Percentiles rank a stretch among this genome's conserved stretches.
Evolutionary conservation across 768 basidiomycete genomes (phyloP).

Genomic region (Cantharellus cinnabarinus): DNA sequence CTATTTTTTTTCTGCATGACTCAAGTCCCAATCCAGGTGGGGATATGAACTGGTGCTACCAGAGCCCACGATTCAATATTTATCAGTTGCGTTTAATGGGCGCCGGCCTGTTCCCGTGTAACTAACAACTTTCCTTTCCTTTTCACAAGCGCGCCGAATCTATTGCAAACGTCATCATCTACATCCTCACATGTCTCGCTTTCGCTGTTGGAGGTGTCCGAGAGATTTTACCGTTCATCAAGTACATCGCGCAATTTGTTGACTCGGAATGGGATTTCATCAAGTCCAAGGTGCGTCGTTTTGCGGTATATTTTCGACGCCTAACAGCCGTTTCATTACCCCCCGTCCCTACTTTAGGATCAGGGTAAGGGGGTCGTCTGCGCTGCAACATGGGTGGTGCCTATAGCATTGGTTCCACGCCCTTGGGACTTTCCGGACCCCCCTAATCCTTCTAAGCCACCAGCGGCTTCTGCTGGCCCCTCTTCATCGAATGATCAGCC

Average conservation of each 20-base stretch:
- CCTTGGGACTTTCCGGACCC: constrained; percentile 56
- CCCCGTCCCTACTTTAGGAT: constrained; percentile 22
- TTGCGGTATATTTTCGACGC: background rate
- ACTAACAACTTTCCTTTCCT: background rate
- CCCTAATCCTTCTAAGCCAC: constrained; percentile 8
- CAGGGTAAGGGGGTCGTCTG: constrained; percentile 64
- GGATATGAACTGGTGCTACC: constrained; percentile 65
- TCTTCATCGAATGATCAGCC: too few species aligned
- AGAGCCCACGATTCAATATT: constrained; percentile 39
- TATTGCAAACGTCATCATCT: constrained; percentile 40
- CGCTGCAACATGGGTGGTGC: constrained; percentile 77
- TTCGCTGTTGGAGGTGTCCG: constrained; percentile 52
- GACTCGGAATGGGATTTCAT: constrained; percentile 57
- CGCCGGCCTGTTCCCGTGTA: background rate
- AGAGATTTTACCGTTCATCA: constrained; percentile 67
- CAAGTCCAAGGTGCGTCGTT: constrained; percentile 14
- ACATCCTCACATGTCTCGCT: constrained; percentile 54
- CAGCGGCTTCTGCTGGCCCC: background rate
- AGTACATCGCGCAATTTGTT: constrained; percentile 61
- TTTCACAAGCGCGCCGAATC: constrained; percentile 32
- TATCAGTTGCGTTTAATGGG: constrained; percentile 26
- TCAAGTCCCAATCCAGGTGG: constrained; percentile 23
- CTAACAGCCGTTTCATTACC: background rate
- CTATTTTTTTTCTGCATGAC: background rate
- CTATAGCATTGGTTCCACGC: constrained; percentile 48